These are phyloP conservation scores for Solanum lycopersicoides DNA, from an alignment of 257 asterid genomes.

Conservation along the genomic window DNA sequence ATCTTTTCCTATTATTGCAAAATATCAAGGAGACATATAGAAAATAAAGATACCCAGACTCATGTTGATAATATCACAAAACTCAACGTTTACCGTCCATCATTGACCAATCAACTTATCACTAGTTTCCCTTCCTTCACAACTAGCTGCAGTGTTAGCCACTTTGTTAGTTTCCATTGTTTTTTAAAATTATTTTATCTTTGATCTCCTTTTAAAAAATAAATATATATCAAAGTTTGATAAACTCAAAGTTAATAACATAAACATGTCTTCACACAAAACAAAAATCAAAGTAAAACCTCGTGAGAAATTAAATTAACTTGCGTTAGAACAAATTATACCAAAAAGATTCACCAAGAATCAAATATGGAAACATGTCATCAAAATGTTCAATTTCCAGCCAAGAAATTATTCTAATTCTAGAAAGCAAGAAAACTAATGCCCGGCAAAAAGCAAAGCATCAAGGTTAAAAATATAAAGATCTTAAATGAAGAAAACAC, in stretches of 20 bases:
- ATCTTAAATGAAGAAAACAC: constrained; percentile 13
- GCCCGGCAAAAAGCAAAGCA: constrained; percentile 9
- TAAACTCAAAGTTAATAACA: not conserved
- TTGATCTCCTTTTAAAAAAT: not conserved
- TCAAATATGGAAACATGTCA: not conserved
- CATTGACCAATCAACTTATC: constrained; percentile 88
- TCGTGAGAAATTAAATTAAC: constrained; percentile 2
- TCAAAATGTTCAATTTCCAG: not conserved
- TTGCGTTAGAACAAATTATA: constrained; percentile 1
- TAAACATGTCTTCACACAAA: not conserved
- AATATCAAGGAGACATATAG: constrained; percentile 12
- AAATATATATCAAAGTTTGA: not conserved
- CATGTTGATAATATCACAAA: constrained; percentile 66
- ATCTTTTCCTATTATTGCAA: not conserved
- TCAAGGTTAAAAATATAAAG: constrained; percentile 15
- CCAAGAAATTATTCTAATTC: not conserved
- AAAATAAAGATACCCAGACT: constrained; percentile 26
- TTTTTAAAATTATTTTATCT: constrained; percentile 8
- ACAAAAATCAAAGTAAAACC: not conserved
- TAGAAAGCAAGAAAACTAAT: not conserved
- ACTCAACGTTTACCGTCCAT: constrained; percentile 90
- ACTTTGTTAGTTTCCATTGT: constrained; percentile 16
- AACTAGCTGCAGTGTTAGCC: constrained; percentile 69
- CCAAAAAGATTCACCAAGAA: not conserved
- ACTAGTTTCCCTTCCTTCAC: constrained; percentile 93